These are phyloP conservation scores for Knufia petricola DNA, from an alignment of 2,329 filamentous ascomycete species.

Conservation along the genomic window DNA sequence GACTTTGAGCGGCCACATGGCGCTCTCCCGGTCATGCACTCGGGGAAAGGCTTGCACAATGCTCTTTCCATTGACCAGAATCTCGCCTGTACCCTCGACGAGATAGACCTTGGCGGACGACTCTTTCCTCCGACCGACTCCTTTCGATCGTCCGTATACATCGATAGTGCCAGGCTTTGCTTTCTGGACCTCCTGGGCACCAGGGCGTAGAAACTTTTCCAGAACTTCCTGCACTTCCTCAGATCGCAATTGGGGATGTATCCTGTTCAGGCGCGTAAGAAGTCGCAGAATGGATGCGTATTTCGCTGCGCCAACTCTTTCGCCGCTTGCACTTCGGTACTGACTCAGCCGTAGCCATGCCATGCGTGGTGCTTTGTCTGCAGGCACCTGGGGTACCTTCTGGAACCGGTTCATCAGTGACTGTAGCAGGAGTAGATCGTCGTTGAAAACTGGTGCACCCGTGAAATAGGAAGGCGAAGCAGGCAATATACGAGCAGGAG, in stretches of 20 bases:
- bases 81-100: constrained; percentile 85
- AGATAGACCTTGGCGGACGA: constrained; percentile 77
- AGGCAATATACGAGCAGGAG: constrained; percentile 65
- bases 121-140: constrained; percentile 76
- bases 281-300: constrained; percentile 69
- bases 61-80: constrained; percentile 82
- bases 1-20: constrained; percentile 77
- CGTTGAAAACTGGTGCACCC: constrained; percentile 72
- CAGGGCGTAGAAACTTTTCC: constrained; percentile 60
- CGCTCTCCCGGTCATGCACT: constrained; percentile 88
- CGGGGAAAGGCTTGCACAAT: constrained; percentile 73
- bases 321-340: constrained; percentile 62
- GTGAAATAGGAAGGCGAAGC: constrained; percentile 92
- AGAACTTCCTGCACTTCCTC: constrained; percentile 57
- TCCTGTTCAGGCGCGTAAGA: constrained; percentile 71
- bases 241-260: constrained; percentile 69
- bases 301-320: constrained; percentile 64
- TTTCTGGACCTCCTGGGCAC: constrained; percentile 59
- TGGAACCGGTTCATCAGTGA: constrained; percentile 62
- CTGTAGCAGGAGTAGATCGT: constrained; percentile 67
- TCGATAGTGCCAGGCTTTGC: constrained; percentile 60
- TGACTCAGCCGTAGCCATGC: constrained; percentile 73
- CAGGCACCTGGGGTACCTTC: constrained; percentile 58
- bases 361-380: constrained; percentile 59
- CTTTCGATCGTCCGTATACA: constrained; percentile 65